Conservation (phyloP, 192 early-diverging fungal species). For the Coemansia sp. region DNA sequence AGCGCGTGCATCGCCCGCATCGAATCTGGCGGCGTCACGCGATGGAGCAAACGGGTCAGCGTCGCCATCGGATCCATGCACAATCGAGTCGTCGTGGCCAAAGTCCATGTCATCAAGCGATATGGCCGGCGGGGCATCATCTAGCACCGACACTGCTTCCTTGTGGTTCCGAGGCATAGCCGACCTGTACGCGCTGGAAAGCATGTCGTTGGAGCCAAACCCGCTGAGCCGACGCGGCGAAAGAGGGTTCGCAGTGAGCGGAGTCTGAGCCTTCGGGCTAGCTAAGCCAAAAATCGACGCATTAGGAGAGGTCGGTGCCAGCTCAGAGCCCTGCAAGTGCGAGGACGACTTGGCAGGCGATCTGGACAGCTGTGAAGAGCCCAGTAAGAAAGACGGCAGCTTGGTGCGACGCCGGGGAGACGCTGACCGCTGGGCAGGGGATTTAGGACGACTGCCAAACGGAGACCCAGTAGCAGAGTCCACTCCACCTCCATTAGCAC, state of each 20-base stretch:
- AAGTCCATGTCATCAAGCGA: constrained; percentile 44
- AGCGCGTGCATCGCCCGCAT: neutral
- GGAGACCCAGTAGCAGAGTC: constrained; percentile 10
- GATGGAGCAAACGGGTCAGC: constrained; percentile 8
- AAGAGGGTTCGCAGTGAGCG: constrained; percentile 21
- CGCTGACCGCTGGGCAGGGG: constrained; percentile 42
- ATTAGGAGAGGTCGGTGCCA: constrained; percentile 17
- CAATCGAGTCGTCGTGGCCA: constrained; percentile 1
- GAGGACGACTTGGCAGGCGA: constrained; percentile 14
- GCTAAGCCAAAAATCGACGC: constrained; percentile 11
- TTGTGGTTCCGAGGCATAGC: constrained; percentile 5
- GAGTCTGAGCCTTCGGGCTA: constrained; percentile 8
- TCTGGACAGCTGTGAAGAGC: constrained; percentile 28
- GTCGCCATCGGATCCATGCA: neutral
- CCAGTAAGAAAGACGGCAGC: constrained; percentile 49
- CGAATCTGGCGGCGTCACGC: neutral
- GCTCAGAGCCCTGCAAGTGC: constrained; percentile 2
- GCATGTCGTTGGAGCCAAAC: constrained; percentile 55
- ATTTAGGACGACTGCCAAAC: constrained; percentile 36
- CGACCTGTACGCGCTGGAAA: constrained; percentile 40
- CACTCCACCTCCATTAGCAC: neutral
- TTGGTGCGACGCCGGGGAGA: constrained; percentile 43
- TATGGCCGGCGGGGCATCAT: constrained; percentile 48
- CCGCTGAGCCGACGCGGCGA: constrained; percentile 50
- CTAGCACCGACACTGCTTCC: constrained; percentile 21